Evolutionary conservation across 1,139 yeast species (phyloP), one percentile per base, ranked within the genome.

Genomic region (Candida gigantensis): DNA sequence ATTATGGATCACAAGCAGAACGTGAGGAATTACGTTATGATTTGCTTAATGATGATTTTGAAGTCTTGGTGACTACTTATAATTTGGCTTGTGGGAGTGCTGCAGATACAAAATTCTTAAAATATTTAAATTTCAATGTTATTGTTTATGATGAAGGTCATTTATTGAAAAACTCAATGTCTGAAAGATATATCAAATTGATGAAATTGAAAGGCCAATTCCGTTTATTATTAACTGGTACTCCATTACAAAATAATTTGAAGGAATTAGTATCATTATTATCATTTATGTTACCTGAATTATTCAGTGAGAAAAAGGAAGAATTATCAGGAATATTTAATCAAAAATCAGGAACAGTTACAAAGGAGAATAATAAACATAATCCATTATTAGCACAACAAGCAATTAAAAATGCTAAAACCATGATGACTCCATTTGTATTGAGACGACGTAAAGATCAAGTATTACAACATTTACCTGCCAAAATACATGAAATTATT

Each of bases 341-440:
- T 58, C 95, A 89, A 59, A 84, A 82, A 54, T 29, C 46, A 9
- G 46, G 43, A n/a, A 28, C 41, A 2, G 88, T 88, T 8, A 79
- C 81, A 35, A 36, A 30, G 16, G 39, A 36, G 10, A 25, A 21
- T n/a, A 69, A 65, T 32, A 84, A 80, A 51, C 11, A 11, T 7
- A 86, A 85, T 51, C 97, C 96, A 3, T 71, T 92, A 37, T 66
- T 92, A 32, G 88, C 97, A 0, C 83, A 84, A 47, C 95, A 92
- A 60, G 95, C 98, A 1, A 89, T 92, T 43, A 76, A 81, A 29
- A 85, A 89, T 54, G 99, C 99, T 5, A 88, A 87, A 58, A 84
- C 94, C 3, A 92, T 92, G 97, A 92, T 92, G 98, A 85, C 95
- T 2, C 99, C 99, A 4, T 92, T 92, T 65, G 92, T 92, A 7